A percentile compares a stretch with the other conserved stretches of the same genome.
These are phyloP conservation scores for Tubosaeta brunneosetosa DNA, from an alignment of 768 basidiomycete genomes.

Conservation along the genomic window DNA sequence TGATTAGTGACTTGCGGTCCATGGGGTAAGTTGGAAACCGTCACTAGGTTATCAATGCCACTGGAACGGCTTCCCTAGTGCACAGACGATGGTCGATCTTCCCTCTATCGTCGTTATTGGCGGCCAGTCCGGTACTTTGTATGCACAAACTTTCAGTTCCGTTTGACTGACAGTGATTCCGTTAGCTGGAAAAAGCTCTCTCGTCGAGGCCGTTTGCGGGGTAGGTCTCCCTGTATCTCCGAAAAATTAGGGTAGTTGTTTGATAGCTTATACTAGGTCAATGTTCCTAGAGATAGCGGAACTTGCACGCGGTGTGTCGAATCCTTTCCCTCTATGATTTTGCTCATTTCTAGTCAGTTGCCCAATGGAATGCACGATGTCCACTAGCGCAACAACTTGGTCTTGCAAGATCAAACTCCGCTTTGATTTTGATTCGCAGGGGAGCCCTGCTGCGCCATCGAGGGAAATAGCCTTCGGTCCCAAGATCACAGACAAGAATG, in stretches of 20 bases:
- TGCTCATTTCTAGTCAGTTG: conserved; percentile 33
- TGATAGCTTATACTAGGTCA: conserved; percentile 38
- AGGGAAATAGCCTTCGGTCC: background rate
- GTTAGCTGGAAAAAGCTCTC: conserved; percentile 55
- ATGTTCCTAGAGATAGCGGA: conserved; percentile 56
- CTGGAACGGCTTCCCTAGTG: conserved; percentile 28
- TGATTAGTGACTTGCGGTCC: conserved; percentile 35
- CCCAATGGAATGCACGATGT: conserved; percentile 51
- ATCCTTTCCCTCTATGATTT: background rate
- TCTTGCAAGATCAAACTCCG: conserved; percentile 43
- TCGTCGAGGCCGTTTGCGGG: conserved; percentile 54
- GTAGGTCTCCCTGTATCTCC: conserved; percentile 28
- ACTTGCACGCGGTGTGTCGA: conserved; percentile 50
- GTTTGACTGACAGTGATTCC: background rate
- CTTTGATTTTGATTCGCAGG: conserved; percentile 28
- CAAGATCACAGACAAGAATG: conserved; percentile 24
- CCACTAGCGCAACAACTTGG: conserved; percentile 36
- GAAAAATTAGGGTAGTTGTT: background rate
- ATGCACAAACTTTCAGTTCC: background rate
- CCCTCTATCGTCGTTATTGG: conserved; percentile 55
- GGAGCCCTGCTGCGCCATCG: conserved; percentile 9
- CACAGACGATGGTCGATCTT: conserved; percentile 36
- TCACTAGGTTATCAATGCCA: background rate
- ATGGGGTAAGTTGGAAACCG: conserved; percentile 33
- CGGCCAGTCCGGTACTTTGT: conserved; percentile 43